Evolutionary conservation across 2,329 filamentous ascomycete species (phyloP).

Genomic region (Hypoxylon sp.): DNA sequence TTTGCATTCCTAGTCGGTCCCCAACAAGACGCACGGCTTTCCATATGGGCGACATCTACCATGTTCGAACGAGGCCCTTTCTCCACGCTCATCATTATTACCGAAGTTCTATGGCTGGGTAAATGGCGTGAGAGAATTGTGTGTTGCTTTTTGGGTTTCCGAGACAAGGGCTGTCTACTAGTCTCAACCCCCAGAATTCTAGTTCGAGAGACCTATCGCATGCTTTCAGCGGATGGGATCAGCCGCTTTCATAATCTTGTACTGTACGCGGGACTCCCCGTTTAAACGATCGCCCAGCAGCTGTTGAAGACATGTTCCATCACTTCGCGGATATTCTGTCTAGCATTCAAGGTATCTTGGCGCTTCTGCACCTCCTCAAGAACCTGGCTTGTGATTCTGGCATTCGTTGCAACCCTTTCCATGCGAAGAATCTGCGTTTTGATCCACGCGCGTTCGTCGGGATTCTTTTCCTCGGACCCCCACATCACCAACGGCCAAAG

Average conservation of each 20-base stretch:
- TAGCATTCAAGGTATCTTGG: constrained; percentile 58
- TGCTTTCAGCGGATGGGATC: constrained; percentile 6
- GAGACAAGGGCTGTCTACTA: constrained; percentile 8
- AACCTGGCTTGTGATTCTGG: constrained; percentile 62
- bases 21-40: constrained; percentile 20
- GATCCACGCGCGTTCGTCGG: constrained; percentile 66
- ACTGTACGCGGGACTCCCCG: background rate
- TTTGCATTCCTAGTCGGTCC: constrained; percentile 15
- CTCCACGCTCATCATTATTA: constrained; percentile 32
- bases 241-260: constrained; percentile 6
- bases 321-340: constrained; percentile 61
- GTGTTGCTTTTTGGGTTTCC: constrained; percentile 22
- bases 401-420: constrained; percentile 62
- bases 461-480: constrained; percentile 68
- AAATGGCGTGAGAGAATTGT: constrained; percentile 23
- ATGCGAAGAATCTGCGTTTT: constrained; percentile 63
- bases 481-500: constrained; percentile 71
- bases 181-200: constrained; percentile 12
- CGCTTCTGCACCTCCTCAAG: constrained; percentile 62
- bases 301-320: constrained; percentile 66
- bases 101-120: constrained; percentile 18
- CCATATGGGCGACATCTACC: constrained; percentile 2
- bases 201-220: constrained; percentile 15
- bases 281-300: constrained; percentile 67
- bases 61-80: constrained; percentile 16